These are phyloP conservation scores for Cercophora samala DNA, from an alignment of 495 filamentous ascomycete species.

Conservation along the genomic window DNA sequence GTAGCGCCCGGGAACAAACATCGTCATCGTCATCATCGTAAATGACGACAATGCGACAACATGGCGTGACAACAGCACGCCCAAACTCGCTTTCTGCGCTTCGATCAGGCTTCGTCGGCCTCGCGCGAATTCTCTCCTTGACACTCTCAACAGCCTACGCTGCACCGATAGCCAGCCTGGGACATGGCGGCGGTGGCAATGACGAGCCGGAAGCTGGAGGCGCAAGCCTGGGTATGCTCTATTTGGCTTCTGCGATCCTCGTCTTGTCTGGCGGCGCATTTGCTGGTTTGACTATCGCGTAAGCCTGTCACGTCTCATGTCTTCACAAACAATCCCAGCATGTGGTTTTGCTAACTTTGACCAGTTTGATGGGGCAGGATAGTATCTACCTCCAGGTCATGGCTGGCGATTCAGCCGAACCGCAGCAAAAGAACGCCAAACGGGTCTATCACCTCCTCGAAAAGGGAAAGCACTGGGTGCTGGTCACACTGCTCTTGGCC, in stretches of 20 bases:
- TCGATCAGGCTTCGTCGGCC: conserved; percentile 38
- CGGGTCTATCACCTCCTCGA: conserved; percentile 78
- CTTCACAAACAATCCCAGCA: neutral
- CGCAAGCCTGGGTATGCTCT: conserved; percentile 45
- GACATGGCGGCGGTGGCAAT: conserved; percentile 28
- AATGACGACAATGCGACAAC: conserved; percentile 17
- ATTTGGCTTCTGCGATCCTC: conserved; percentile 50
- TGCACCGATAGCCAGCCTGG: conserved; percentile 27
- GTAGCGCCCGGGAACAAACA: conserved; percentile 12
- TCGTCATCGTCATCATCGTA: conserved; percentile 6
- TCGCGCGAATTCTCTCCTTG: conserved; percentile 40
- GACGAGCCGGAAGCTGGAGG: conserved; percentile 40
- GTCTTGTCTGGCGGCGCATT: conserved; percentile 91
- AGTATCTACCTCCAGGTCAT: conserved; percentile 97
- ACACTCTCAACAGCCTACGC: conserved; percentile 37
- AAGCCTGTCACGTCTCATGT: conserved; percentile 28
- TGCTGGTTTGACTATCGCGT: conserved; percentile 92
- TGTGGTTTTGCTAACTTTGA: conserved; percentile 18
- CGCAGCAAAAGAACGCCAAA: conserved; percentile 76
- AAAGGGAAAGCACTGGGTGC: conserved; percentile 96
- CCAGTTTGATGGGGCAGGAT: conserved; percentile 77
- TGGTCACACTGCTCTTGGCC: conserved; percentile 87
- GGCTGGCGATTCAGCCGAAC: conserved; percentile 64
- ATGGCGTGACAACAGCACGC: conserved; percentile 14
- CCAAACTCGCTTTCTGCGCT: conserved; percentile 37